Conservation (phyloP, 768 basidiomycete species). For the Lyophyllum decastes region DNA sequence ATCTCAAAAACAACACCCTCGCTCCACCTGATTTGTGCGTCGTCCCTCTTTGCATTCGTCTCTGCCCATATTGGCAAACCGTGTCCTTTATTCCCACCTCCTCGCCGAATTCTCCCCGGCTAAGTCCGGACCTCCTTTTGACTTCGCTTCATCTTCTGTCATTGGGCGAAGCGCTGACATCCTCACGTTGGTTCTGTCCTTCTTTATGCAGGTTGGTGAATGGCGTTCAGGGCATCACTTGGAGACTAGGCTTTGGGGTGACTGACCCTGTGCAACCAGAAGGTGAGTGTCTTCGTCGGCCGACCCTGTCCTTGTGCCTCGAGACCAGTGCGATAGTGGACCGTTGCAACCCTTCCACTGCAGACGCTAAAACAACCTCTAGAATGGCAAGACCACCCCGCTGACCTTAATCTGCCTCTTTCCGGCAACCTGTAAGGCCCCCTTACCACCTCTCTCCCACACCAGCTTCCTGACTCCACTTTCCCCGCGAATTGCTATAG, state of each 20-base stretch:
- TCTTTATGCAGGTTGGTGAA: conserved; percentile 44
- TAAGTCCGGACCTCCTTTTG: conserved; percentile 16
- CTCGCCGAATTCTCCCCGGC: conserved; percentile 5
- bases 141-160: conserved; percentile 2
- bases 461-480: conserved; percentile 1
- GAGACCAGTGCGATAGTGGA: not conserved
- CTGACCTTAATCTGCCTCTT: conserved; percentile 52
- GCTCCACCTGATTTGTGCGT: conserved; percentile 64
- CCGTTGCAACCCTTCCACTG: not conserved
- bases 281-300: conserved; percentile 34
- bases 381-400: conserved; percentile 64
- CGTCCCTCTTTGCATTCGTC: not conserved
- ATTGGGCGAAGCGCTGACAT: conserved; percentile 6
- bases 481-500: conserved; percentile 32
- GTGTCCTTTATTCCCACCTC: conserved; percentile 17
- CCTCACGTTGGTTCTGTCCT: not conserved
- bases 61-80: conserved; percentile 2
- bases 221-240: conserved; percentile 63
- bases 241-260: conserved; percentile 63
- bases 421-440: conserved; percentile 47
- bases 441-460: not conserved
- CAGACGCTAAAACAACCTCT: conserved; percentile 8
- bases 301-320: not conserved
- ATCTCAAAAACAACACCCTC: conserved; percentile 53
- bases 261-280: conserved; percentile 53